These are phyloP conservation scores for Globisporangium iwayamae DNA, from an alignment of 352 stramenopile genomes.

Conservation along the genomic window DNA sequence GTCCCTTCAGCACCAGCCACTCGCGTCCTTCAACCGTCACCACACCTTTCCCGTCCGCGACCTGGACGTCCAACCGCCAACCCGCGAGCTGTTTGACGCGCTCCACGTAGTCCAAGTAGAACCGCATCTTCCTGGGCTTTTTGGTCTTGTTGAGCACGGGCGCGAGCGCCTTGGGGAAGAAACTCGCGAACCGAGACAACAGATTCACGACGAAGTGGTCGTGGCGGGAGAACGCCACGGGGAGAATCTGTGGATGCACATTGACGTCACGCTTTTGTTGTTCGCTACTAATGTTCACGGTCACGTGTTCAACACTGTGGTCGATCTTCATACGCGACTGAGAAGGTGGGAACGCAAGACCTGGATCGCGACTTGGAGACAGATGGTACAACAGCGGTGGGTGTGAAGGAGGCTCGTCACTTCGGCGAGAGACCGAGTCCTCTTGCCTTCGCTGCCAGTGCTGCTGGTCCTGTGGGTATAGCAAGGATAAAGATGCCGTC, in stretches of 20 bases:
- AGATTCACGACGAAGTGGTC: slow-evolving; percentile 47
- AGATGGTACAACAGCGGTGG: not conserved
- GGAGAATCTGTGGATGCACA: slow-evolving; percentile 23
- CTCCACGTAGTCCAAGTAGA: slow-evolving; percentile 63
- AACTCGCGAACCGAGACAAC: slow-evolving; percentile 49
- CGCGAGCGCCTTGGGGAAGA: slow-evolving; percentile 43
- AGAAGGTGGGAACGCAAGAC: not conserved
- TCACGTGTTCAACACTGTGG: not conserved
- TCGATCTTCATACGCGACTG: not conserved
- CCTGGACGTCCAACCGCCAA: slow-evolving; percentile 34
- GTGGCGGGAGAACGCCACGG: slow-evolving; percentile 43
- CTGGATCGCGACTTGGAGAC: not conserved
- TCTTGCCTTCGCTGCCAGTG: slow-evolving; percentile 8
- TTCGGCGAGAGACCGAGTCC: not conserved
- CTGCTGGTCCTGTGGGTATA: slow-evolving; percentile 9
- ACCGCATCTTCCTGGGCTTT: slow-evolving; percentile 67
- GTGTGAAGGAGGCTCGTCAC: slow-evolving; percentile 3
- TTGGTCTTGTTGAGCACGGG: slow-evolving; percentile 63
- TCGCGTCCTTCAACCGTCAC: slow-evolving; percentile 45
- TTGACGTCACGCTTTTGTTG: not conserved
- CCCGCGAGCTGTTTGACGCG: slow-evolving; percentile 42
- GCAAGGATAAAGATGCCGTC: not conserved
- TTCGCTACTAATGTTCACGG: not conserved
- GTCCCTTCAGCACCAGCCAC: slow-evolving; percentile 42
- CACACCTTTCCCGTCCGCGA: slow-evolving; percentile 30